phyloP scores from a whole-genome alignment of 2,329 filamentous ascomycete genomes.

The Beauveria asiatica region DNA sequence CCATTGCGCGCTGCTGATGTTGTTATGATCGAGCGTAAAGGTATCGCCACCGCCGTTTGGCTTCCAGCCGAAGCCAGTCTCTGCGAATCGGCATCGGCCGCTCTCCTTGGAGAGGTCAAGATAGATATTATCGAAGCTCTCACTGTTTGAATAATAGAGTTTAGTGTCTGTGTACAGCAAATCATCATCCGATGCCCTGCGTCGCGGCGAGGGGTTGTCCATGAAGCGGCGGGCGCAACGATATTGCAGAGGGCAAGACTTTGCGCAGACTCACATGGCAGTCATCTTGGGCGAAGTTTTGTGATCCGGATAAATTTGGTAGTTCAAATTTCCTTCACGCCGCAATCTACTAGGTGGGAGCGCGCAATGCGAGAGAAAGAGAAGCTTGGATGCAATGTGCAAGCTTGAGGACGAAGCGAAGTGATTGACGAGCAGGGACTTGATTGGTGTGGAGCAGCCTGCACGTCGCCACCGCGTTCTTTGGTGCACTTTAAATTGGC shows the following conservation, averaged over 20 bases:
- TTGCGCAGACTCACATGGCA: conserved; percentile 26
- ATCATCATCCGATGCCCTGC: neutral
- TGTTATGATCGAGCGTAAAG: conserved; percentile 82
- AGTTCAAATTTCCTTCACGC: neutral
- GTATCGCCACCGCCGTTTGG: conserved; percentile 78
- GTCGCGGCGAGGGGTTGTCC: neutral
- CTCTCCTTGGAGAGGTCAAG: conserved; percentile 88
- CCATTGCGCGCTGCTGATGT: conserved; percentile 87
- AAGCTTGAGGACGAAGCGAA: neutral
- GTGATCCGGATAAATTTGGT: neutral
- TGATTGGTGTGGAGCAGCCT: neutral
- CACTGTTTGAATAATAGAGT: conserved; percentile 34
- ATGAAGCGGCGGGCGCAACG: neutral
- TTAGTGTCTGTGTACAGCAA: neutral
- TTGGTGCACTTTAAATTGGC: conserved; percentile 3
- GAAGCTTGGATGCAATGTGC: neutral
- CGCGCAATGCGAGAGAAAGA: neutral
- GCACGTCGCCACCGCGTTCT: conserved; percentile 1
- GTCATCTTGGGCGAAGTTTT: conserved; percentile 24
- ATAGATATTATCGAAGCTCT: conserved; percentile 96
- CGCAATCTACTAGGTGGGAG: neutral
- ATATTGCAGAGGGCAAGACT: neutral
- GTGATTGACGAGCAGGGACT: neutral
- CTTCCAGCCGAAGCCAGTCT: conserved; percentile 94
- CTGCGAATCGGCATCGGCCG: conserved; percentile 90